These are phyloP conservation scores for Clarireedia hainanense DNA, from an alignment of 2,329 filamentous ascomycete genomes.

Conservation along the genomic window DNA sequence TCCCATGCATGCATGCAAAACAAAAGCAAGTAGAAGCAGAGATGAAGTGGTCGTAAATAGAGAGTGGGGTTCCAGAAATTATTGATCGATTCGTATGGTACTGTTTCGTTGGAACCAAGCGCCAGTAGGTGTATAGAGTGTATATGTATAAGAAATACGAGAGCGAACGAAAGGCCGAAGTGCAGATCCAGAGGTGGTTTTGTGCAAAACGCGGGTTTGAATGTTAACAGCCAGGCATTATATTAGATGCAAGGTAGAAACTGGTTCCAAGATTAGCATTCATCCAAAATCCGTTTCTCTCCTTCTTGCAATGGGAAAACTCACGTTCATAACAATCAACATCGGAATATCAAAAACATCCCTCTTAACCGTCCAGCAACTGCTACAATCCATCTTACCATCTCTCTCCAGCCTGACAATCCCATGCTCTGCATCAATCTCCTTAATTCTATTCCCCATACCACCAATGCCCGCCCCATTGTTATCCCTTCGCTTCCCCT, in stretches of 20 bases:
- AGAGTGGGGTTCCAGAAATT: too few species aligned
- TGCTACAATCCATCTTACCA: conserved; percentile 88
- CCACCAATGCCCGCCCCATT: conserved; percentile 20
- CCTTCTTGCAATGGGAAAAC: conserved; percentile 34
- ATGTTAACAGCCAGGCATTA: not conserved
- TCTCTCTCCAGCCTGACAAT: conserved; percentile 78
- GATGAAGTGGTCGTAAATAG: too few species aligned
- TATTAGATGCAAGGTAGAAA: conserved; percentile 39
- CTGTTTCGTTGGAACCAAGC: not conserved
- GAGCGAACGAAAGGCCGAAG: too few species aligned
- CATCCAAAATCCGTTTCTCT: not conserved
- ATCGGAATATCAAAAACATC: conserved; percentile 98
- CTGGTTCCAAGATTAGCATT: conserved; percentile 18
- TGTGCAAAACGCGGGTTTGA: not conserved
- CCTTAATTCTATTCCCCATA: conserved; percentile 49
- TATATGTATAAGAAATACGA: too few species aligned
- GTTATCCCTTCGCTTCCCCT: conserved; percentile 8
- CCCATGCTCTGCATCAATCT: conserved; percentile 65
- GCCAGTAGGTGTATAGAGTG: too few species aligned
- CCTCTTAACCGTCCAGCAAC: conserved; percentile 94
- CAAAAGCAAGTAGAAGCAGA: too few species aligned
- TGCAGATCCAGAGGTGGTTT: not conserved
- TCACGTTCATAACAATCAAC: conserved; percentile 96
- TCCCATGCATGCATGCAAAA: conserved; percentile 1
- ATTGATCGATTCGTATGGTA: not conserved